phyloP scores from a whole-genome alignment of 805 yeast species.

The Yamadazyma takamatsuzukensis region DNA sequence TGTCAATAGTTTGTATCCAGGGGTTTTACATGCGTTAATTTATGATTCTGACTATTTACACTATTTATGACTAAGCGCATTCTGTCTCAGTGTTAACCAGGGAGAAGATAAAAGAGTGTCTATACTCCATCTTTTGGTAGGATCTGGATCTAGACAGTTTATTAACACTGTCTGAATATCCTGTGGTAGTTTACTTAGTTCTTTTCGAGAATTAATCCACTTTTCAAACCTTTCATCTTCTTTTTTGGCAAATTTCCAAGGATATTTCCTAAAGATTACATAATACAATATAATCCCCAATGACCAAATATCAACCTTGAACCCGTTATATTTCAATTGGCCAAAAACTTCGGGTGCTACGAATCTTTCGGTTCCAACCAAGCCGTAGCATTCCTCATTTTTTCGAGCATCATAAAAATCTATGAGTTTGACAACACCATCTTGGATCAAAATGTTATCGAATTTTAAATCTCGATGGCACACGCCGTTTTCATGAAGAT shows the following conservation, averaged over 20 bases:
- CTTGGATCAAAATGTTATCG: conserved; percentile 38
- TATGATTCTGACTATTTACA: too few relatives aligned
- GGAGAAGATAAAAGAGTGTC: too few relatives aligned
- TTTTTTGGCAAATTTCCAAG: conserved; percentile 45
- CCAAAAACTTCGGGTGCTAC: conserved; percentile 47
- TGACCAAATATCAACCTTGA: conserved; percentile 47
- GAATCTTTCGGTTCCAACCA: conserved; percentile 45
- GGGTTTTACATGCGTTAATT: too few relatives aligned
- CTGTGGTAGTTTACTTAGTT: neutral
- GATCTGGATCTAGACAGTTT: conserved; percentile 1
- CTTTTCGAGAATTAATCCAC: neutral
- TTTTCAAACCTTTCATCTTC: conserved; percentile 1
- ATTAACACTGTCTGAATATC: neutral
- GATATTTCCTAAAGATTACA: conserved; percentile 27
- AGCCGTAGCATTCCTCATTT: conserved; percentile 28
- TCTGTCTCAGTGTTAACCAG: too few relatives aligned
- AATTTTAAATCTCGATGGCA: conserved; percentile 52
- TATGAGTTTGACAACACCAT: conserved; percentile 38
- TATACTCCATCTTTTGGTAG: conserved; percentile 2
- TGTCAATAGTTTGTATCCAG: too few relatives aligned
- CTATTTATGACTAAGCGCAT: too few relatives aligned
- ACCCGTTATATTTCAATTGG: conserved; percentile 36
- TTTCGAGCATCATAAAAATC: conserved; percentile 36
- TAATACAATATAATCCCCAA: conserved; percentile 41
- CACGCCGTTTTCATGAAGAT: conserved; percentile 33